Evolutionary conservation across 345 rosid genomes (phyloP).

Genomic region (Brassica juncea): DNA sequence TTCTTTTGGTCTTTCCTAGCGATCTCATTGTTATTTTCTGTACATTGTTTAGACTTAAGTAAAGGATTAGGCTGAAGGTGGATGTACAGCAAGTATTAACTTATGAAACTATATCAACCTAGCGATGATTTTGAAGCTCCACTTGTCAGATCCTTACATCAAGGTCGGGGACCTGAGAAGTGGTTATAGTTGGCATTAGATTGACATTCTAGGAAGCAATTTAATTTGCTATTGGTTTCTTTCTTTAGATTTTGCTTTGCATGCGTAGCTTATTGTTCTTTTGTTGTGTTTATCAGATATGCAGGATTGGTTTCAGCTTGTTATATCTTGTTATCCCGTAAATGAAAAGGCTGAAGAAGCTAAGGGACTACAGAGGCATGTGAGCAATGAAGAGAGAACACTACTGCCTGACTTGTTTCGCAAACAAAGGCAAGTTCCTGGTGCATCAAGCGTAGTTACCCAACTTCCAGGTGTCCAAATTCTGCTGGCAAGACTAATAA

Average conservation of each 20-base stretch:
- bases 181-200: slow-evolving; percentile 26
- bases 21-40: slow-evolving; percentile 5
- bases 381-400: slow-evolving; percentile 56
- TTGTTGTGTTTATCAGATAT: slow-evolving; percentile 51
- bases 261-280: slow-evolving; percentile 27
- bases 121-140: slow-evolving; percentile 4
- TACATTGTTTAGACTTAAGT: slow-evolving; percentile 21
- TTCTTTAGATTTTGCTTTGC: slow-evolving; percentile 13
- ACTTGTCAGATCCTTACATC: background rate
- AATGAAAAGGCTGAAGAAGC: slow-evolving; percentile 48
- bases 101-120: slow-evolving; percentile 7
- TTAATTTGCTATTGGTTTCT: background rate
- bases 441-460: slow-evolving; percentile 45
- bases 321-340: slow-evolving; percentile 82
- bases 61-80: slow-evolving; percentile 23
- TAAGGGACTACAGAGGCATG: slow-evolving; percentile 54
- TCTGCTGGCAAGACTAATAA: slow-evolving; percentile 69
- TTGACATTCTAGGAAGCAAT: slow-evolving; percentile 17
- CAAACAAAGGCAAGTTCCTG: slow-evolving; percentile 62
- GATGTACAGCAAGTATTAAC: slow-evolving; percentile 9
- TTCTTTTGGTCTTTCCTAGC: slow-evolving; percentile 11
- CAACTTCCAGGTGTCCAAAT: slow-evolving; percentile 55
- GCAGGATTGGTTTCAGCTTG: slow-evolving; percentile 88
- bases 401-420: slow-evolving; percentile 76
- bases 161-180: background rate